Percentiles rank a stretch among this genome's conserved stretches.
Conservation (phyloP, 2,329 filamentous ascomycete genomes). For the Cordyceps javanica region DNA sequence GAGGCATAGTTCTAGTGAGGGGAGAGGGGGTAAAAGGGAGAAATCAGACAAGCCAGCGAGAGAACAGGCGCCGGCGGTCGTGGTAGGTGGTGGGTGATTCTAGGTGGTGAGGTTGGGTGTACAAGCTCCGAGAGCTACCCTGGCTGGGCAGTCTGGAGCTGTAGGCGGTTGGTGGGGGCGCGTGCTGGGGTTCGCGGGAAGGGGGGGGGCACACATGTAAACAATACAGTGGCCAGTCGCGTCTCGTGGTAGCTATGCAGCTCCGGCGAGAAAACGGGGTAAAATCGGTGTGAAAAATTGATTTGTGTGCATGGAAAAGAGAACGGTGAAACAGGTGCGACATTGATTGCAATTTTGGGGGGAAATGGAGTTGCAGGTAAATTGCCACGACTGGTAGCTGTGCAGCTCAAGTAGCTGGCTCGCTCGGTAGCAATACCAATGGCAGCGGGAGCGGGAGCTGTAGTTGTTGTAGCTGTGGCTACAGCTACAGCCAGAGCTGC, state of each 20-base stretch:
- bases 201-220: slow-evolving; percentile 11
- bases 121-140: too few relatives aligned
- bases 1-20: too few relatives aligned
- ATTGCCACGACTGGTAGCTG: neutral
- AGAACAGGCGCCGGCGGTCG: too few relatives aligned
- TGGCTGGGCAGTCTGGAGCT: neutral
- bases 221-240: slow-evolving; percentile 9
- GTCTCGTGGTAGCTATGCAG: neutral
- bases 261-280: neutral
- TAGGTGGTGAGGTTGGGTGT: too few relatives aligned
- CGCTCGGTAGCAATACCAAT: neutral
- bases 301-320: neutral
- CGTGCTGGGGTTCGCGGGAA: slow-evolving; percentile 1
- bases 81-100: too few relatives aligned
- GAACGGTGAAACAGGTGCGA: neutral
- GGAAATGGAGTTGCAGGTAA: neutral
- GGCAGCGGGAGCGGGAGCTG: neutral
- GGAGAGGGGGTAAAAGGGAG: too few relatives aligned
- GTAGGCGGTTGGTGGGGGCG: neutral
- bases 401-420: neutral
- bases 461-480: neutral
- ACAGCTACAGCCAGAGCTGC: too few relatives aligned
- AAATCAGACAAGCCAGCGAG: too few relatives aligned
- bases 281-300: neutral
- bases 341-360: neutral